Base-by-base conservation (phyloP, 306 rosid genomes). In the Ochetophila trinervis region DNA sequence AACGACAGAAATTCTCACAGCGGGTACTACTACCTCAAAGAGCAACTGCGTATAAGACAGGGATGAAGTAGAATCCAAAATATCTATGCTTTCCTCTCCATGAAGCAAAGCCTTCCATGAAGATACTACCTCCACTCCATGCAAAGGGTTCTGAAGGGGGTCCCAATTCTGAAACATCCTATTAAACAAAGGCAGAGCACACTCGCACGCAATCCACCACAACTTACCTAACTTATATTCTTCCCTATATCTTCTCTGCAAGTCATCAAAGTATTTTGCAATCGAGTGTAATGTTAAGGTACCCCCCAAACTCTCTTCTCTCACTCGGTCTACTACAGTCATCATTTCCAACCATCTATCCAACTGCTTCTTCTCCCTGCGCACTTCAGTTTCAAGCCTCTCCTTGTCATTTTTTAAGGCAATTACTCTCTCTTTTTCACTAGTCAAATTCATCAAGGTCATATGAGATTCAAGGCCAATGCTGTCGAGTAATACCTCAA, bases 101-200 rank as follows among this genome's bases (percentile, higher is more conserved):
- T 84, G 85, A 68, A 90, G 94, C 74, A 90, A 73, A 34, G 50
- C 52, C 69, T 75, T 90, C 99, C 99, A 90, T 62, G 60, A 63
- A 17, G 90, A 74, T 49, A 90, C 77, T 76, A 81, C 75, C 63
- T 90, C 85, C 74, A 84, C 72, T 21, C 96, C 94, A 63, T 86
- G 86, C 16, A 73, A 86, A 2, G 90, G 94, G 76, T 86, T 86
- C 62, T 68, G 86, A 61, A 90, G 94, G 65, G 96, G 97, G 79
- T 93, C 91, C 94, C 97, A 90, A 48, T 91, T 90, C 70, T 87
- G 97, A 79, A 89, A 93, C 69, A 77, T 83, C 76, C 91, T 84
- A 50, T 86, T 81, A 74, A 90, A 81, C 77, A 87, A 74, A 57
- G 99, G 96, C 42, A 90, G 62, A 47, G 94, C 97, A 78, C 74